Conservation (phyloP, 2,329 filamentous ascomycete genomes). For the Talaromyces sp. region DNA sequence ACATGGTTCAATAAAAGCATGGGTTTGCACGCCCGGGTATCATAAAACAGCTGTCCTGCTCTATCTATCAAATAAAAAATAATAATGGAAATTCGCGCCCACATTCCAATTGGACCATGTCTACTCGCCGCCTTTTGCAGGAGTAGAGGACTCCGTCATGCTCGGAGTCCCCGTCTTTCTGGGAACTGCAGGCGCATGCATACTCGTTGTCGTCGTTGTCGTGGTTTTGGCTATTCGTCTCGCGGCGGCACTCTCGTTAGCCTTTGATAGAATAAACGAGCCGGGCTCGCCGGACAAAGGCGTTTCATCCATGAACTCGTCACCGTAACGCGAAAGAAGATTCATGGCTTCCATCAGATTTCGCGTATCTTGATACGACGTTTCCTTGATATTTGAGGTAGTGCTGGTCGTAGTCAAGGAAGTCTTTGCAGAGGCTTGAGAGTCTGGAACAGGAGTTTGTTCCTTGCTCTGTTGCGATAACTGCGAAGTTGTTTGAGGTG, state of each 20-base stretch:
- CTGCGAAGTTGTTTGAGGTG: conserved; percentile 21
- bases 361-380: conserved; percentile 29
- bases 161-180: conserved; percentile 24
- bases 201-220: not conserved
- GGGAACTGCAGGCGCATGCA: conserved; percentile 11
- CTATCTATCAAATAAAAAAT: not conserved
- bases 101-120: conserved; percentile 11
- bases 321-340: conserved; percentile 48
- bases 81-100: conserved; percentile 2
- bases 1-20: not conserved
- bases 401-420: conserved; percentile 5
- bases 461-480: conserved; percentile 42
- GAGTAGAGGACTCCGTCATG: conserved; percentile 16
- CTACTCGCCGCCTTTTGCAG: conserved; percentile 32
- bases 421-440: conserved; percentile 23
- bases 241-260: conserved; percentile 22
- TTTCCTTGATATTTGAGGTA: conserved; percentile 13
- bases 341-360: conserved; percentile 44
- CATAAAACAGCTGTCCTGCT: not conserved
- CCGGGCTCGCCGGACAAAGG: conserved; percentile 59
- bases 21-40: not conserved
- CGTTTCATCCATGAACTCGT: conserved; percentile 61
- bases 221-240: conserved; percentile 15
- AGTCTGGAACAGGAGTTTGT: conserved; percentile 40
- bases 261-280: conserved; percentile 51